Conservation (phyloP, 495 filamentous ascomycete species). For the Physcia stellaris region DNA sequence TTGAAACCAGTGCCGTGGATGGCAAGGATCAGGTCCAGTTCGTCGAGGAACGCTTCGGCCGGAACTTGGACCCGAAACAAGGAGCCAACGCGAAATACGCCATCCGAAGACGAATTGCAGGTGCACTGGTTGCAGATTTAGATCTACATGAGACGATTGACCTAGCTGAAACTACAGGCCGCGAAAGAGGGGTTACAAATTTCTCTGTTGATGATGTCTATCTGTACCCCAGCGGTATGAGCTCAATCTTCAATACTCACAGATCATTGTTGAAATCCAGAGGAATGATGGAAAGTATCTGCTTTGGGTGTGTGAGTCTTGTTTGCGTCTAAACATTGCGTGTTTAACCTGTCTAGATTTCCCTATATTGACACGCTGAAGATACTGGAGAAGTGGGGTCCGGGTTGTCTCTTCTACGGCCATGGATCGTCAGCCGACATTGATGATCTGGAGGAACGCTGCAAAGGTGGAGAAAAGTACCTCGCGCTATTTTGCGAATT, state of each 20-base stretch:
- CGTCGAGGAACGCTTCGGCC: constrained; percentile 87
- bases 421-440: constrained; percentile 68
- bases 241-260: constrained; percentile 81
- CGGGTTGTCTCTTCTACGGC: constrained; percentile 84
- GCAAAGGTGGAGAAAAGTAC: constrained; percentile 61
- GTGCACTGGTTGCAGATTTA: constrained; percentile 59
- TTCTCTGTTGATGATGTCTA: constrained; percentile 84
- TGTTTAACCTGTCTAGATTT: constrained; percentile 44
- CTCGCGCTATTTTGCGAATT: constrained; percentile 89
- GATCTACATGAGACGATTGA: constrained; percentile 53
- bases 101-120: constrained; percentile 76
- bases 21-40: constrained; percentile 62
- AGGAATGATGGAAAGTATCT: constrained; percentile 51
- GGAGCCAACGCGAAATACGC: constrained; percentile 73
- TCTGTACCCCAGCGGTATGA: constrained; percentile 84
- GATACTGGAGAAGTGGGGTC: constrained; percentile 85
- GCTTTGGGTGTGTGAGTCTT: constrained; percentile 47
- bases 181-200: constrained; percentile 35
- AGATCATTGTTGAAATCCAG: constrained; percentile 49
- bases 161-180: constrained; percentile 15
- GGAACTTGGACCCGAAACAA: constrained; percentile 70
- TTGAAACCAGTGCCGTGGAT: too few species aligned
- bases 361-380: constrained; percentile 96
- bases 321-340: background rate
- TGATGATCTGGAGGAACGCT: constrained; percentile 65